Conservation (phyloP, 108 stramenopile species). For the Skeletonema tropicum region DNA sequence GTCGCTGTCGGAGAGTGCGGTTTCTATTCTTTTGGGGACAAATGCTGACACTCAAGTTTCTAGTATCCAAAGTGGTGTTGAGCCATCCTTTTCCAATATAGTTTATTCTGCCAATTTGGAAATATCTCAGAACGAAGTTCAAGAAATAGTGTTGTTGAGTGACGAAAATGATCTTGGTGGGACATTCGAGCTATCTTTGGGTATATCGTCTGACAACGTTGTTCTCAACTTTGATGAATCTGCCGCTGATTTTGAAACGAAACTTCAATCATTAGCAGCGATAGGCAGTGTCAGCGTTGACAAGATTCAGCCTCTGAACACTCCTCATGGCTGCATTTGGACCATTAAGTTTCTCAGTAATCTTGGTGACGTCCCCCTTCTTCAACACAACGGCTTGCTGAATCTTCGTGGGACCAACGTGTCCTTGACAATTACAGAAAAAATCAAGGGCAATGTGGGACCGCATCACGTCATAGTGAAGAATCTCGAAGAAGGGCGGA, state of each 20-base stretch:
- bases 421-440: constrained; percentile 34
- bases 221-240: constrained; percentile 29
- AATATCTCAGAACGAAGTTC: constrained; percentile 21
- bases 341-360: constrained; percentile 49
- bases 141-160: constrained; percentile 32
- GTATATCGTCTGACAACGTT: constrained; percentile 12
- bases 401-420: constrained; percentile 36
- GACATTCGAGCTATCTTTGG: constrained; percentile 31
- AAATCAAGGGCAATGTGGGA: constrained; percentile 28
- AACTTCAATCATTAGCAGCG: constrained; percentile 42
- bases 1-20: constrained; percentile 18
- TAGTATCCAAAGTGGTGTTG: constrained; percentile 24
- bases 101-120: constrained; percentile 29
- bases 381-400: constrained; percentile 36
- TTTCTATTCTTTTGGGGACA: constrained; percentile 23
- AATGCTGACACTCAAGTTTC: constrained; percentile 23
- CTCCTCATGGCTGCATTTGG: constrained; percentile 42
- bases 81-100: constrained; percentile 34
- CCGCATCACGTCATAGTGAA: constrained; percentile 23
- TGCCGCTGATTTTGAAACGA: constrained; percentile 42
- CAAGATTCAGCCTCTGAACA: neutral
- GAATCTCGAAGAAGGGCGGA: constrained; percentile 31
- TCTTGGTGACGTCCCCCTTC: constrained; percentile 60
- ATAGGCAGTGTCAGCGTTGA: constrained; percentile 48
- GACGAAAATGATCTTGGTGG: constrained; percentile 30